These are phyloP conservation scores for Sarocladium oryzae DNA, from an alignment of 2,329 filamentous ascomycete genomes.

Conservation along the genomic window DNA sequence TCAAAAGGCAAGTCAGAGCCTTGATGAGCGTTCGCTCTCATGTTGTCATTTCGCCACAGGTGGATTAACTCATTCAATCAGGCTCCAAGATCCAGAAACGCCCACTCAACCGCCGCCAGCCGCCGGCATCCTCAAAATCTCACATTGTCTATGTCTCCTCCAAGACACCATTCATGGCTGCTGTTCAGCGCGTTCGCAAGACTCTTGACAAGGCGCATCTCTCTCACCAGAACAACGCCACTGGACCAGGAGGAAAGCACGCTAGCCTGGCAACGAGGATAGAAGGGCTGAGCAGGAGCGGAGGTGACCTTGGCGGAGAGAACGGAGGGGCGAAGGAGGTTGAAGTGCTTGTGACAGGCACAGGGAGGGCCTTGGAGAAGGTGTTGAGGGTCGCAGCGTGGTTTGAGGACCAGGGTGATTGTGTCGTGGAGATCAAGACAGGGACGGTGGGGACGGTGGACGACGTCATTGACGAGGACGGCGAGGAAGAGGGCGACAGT, in stretches of 20 bases:
- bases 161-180: conserved; percentile 60
- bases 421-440: conserved; percentile 53
- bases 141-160: conserved; percentile 58
- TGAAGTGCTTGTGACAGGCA: conserved; percentile 54
- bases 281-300: conserved; percentile 29
- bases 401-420: conserved; percentile 57
- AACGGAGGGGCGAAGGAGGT: conserved; percentile 19
- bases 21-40: background rate
- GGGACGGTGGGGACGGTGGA: conserved; percentile 60
- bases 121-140: conserved; percentile 35
- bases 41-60: too few species aligned
- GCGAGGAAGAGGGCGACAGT: conserved; percentile 31
- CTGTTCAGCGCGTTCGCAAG: conserved; percentile 58
- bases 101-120: conserved; percentile 34
- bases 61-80: conserved; percentile 18
- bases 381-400: conserved; percentile 55
- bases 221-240: conserved; percentile 20
- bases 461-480: conserved; percentile 47
- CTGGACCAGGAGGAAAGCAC: conserved; percentile 38
- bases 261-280: conserved; percentile 40
- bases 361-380: conserved; percentile 60
- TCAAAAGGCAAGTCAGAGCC: conserved; percentile 7
- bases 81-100: conserved; percentile 44
- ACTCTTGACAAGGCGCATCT: conserved; percentile 47
- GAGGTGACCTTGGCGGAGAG: conserved; percentile 18